Evolutionary conservation across 106 monocot genomes (phyloP), one percentile per base, ranked within the genome.

Genomic region (Amphibolis antarctica): DNA sequence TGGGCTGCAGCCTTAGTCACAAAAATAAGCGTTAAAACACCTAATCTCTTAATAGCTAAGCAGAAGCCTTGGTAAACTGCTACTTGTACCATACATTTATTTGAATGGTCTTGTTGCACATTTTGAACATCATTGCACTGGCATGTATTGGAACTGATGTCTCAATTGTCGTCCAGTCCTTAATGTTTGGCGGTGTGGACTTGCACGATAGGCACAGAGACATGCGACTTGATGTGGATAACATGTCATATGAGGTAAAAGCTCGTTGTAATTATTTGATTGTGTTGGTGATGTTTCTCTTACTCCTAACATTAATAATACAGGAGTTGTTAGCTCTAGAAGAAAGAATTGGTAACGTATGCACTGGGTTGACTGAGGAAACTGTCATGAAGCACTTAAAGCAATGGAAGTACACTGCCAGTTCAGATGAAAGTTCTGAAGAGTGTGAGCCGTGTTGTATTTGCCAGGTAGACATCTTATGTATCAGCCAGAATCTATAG

Each of bases 151-250:
- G 7, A 36, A 2, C 2, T 36, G 36, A 36, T 36, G 36, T 36
- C 7, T 36, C 36, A 36, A 36, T 36, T 12, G 63, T 68, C 28
- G 66, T 69, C 15, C 78, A 74, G 62, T 66, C 78, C 54, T 45
- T 66, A 29, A 52, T 79, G 61, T 77, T 64, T 29, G 81, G 74
- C 0, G 76, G 76, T 18, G 69, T 60, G 9, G 79, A 84, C 24
- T 55, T 82, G 65, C 79, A 78, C 53, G 92, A 92, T 56, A 81
- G 86, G 28, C 92, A 92, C 62, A 79, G 92, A 69, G 92, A 86
- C 63, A 75, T 92, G 92, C 68, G 86, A 59, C 92, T 92, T 24
- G 92, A 92, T 69, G 85, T 92, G n/a, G 92, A 92, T 59, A 86
- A 86, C 44, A 92, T 92, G 92, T 86, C 92, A 52, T 92, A 92